Evolutionary conservation across 163 green algal species (phyloP).

Genomic region (Chlamydomonas reinhardtii): DNA sequence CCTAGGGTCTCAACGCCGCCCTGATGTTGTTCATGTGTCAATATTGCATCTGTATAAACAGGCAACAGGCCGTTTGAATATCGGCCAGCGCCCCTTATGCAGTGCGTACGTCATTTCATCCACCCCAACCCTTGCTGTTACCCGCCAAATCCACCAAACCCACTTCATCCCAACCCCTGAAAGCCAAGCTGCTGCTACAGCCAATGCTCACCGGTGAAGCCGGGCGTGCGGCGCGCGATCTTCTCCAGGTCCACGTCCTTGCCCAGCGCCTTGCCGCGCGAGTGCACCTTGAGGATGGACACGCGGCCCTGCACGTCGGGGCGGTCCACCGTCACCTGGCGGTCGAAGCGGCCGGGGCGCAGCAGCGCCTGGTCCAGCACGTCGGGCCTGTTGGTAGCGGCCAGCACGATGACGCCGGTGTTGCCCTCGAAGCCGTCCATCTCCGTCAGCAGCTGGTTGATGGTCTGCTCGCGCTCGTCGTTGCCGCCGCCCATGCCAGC

Average conservation of each 20-base stretch:
- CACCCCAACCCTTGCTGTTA: no score
- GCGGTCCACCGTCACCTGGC: constrained; percentile 99
- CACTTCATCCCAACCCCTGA: no score
- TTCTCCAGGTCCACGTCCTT: constrained; percentile 99
- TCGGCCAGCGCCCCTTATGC: no score
- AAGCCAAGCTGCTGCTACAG: no score
- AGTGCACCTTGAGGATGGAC: constrained; percentile 94
- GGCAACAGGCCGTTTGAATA: no score
- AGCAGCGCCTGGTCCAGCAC: constrained; percentile 97
- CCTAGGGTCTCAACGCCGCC: no score
- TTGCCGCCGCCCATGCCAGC: constrained; percentile 95
- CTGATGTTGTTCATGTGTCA: no score
- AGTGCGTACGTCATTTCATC: no score
- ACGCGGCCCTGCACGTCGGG: constrained; percentile 95
- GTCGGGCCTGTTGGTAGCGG: constrained; percentile 85
- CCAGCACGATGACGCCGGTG: constrained; percentile 89
- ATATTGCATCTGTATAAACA: no score
- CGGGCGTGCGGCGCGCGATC: constrained; percentile 95
- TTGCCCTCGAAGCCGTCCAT: constrained; percentile 99
- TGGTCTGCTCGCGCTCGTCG: constrained; percentile 99
- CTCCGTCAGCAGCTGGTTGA: constrained; percentile 99
- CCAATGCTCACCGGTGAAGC: constrained; percentile 91
- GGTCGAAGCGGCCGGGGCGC: constrained; percentile 97
- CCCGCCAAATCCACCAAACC: no score
- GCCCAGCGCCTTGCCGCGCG: constrained; percentile 91